A percentile compares a stretch with the other conserved stretches of the same genome.
Conservation (phyloP, 2,329 filamentous ascomycete genomes). For the Ceratocystis diversiconidia region DNA sequence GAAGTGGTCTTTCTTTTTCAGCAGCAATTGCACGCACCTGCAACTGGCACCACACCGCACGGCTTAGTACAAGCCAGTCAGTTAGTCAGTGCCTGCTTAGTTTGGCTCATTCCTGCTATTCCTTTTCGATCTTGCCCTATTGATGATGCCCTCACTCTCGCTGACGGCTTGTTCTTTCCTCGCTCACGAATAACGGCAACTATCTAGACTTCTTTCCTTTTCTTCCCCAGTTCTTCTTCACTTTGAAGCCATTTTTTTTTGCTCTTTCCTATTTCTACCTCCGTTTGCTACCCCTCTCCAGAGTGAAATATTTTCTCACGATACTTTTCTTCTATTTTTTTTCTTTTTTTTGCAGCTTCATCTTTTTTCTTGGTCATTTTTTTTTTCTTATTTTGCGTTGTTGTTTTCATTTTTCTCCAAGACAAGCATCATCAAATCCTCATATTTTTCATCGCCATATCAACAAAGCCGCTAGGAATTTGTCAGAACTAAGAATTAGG, state of each 20-base stretch:
- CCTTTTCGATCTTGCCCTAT: background rate
- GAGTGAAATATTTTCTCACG: background rate
- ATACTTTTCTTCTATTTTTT: background rate
- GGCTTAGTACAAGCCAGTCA: background rate
- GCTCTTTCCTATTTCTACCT: background rate
- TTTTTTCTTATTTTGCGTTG: background rate
- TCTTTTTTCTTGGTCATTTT: background rate
- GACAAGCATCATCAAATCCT: constrained; percentile 8
- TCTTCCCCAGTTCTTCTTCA: background rate
- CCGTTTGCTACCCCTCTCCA: constrained; percentile 1
- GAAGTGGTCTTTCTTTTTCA: constrained; percentile 2
- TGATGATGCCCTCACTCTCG: background rate
- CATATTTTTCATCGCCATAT: constrained; percentile 6
- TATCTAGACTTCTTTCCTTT: constrained; percentile 6
- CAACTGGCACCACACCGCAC: background rate
- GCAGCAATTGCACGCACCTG: background rate
- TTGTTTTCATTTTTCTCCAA: background rate
- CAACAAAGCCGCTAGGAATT: background rate
- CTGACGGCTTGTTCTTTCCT: background rate
- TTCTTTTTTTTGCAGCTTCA: background rate
- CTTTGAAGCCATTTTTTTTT: background rate
- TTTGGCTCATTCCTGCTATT: background rate
- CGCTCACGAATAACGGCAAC: constrained; percentile 2
- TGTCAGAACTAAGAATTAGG: background rate
- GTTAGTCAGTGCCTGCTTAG: background rate